A percentile compares a stretch with the other conserved stretches of the same genome.
Conservation (phyloP, 495 filamentous ascomycete genomes). For the Penicillium steckii region DNA sequence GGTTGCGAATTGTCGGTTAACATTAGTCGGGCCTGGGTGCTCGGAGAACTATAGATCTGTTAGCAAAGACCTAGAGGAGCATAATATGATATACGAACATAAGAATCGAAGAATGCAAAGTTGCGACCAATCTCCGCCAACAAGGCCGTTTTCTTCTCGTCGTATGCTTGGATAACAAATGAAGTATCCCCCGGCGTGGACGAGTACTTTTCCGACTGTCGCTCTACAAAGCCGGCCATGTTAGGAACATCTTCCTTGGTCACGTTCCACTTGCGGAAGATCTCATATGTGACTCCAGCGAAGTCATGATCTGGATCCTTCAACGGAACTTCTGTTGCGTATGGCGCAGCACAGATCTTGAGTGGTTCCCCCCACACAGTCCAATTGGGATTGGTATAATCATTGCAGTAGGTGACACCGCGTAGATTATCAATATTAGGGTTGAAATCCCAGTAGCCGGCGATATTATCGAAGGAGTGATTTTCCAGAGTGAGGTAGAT, state of each 20-base stretch:
- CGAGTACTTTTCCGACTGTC: conserved; percentile 41
- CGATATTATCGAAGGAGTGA: conserved; percentile 48
- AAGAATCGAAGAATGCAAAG: conserved; percentile 43
- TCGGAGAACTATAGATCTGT: conserved; percentile 29
- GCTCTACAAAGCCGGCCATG: conserved; percentile 44
- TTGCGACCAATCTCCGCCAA: conserved; percentile 37
- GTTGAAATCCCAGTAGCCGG: conserved; percentile 43
- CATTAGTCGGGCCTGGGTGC: conserved; percentile 40
- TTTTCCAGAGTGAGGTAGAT: conserved; percentile 47
- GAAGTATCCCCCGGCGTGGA: conserved; percentile 37
- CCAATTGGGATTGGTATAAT: conserved; percentile 44
- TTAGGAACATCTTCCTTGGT: conserved; percentile 36
- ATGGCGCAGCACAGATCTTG: conserved; percentile 38
- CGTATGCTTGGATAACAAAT: conserved; percentile 43
- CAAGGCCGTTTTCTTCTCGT: conserved; percentile 34
- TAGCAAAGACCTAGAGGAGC: not conserved
- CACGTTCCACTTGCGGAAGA: conserved; percentile 42
- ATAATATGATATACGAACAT: conserved; percentile 21
- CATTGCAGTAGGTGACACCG: conserved; percentile 38
- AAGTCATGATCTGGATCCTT: conserved; percentile 43
- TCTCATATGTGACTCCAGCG: conserved; percentile 39
- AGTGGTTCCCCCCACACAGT: conserved; percentile 42
- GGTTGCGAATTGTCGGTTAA: conserved; percentile 41
- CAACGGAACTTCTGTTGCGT: conserved; percentile 40
- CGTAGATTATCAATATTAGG: conserved; percentile 40